Percentiles rank a stretch among this genome's conserved stretches.
Conservation (phyloP, 768 basidiomycete species). For the Suillus paluster region DNA sequence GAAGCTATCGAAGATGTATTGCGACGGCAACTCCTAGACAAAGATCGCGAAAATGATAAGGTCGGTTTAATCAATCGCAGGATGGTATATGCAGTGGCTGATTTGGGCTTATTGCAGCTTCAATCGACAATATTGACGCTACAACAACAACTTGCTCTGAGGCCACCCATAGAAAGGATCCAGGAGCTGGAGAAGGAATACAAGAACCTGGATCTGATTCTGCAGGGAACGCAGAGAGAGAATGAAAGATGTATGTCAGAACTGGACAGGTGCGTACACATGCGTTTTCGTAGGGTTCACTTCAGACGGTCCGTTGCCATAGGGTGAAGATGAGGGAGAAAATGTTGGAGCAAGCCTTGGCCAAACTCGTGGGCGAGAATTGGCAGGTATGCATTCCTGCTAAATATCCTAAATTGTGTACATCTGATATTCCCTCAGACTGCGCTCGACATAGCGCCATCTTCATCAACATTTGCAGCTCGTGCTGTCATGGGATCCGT, state of each 20-base stretch:
- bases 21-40: conserved; percentile 66
- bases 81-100: neutral
- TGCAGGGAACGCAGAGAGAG: conserved; percentile 83
- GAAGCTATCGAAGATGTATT: conserved; percentile 65
- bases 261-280: conserved; percentile 60
- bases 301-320: conserved; percentile 4
- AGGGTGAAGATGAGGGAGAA: conserved; percentile 75
- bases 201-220: conserved; percentile 72
- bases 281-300: neutral
- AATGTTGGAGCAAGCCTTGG: conserved; percentile 72
- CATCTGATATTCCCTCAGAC: conserved; percentile 19
- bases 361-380: conserved; percentile 74
- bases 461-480: conserved; percentile 32
- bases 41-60: conserved; percentile 73
- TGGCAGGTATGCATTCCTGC: conserved; percentile 65
- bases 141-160: conserved; percentile 64
- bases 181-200: conserved; percentile 74
- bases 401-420: neutral
- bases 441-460: conserved; percentile 41
- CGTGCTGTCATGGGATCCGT: conserved; percentile 33
- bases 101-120: conserved; percentile 44
- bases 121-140: conserved; percentile 64
- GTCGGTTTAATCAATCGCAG: conserved; percentile 36
- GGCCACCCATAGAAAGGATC: conserved; percentile 70
- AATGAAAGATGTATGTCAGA: conserved; percentile 87